Base-by-base conservation (phyloP, 352 stramenopile genomes). In the Phytopythium mirpurense region DNA sequence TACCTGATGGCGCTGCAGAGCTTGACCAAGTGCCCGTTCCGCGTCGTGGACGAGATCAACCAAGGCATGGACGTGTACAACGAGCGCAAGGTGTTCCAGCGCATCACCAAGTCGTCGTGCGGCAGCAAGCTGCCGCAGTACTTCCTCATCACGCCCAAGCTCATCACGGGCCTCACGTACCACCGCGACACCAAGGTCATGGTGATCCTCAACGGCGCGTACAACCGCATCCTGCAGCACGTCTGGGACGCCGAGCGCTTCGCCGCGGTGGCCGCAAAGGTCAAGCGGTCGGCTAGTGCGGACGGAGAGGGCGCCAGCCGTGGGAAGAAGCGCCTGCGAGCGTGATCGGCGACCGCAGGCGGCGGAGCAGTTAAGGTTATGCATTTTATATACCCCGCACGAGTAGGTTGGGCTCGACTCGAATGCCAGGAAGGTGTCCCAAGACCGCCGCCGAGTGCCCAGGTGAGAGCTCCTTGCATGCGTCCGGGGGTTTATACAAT, bases 51-150 rank as follows among this genome's bases (percentile, higher is more conserved):
- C 59, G 85, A 95, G 54, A 94, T 95, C 49, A 95, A 95, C 58
- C 85, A 95, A 55, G 85, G 86, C 49, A 95, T 95, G 86, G 86
- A 95, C 45, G 79, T 91, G 29, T 90, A 93, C 68, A 95, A 95
- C 51, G 86, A 95, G 54, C 79, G 86, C 46, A 94, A 94, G 57
- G 83, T 95, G 24, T 95, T 95, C 65, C 73, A 90, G 34, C 83
- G 83, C 5, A 93, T 95, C 55, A 94, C 82, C 19, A 88, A 89
- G 59, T 91, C 83, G 32, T 89, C 86, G 5, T 95, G 86, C 38
- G 86, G 86, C n/a, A 81, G 66, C 56, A 90, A 91, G 49, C 36
- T 94, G 40, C 83, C 86, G 16, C 86, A 95, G 59, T 95, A 95
- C 48, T 95, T 95, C 65, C 64, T 95, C 41, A 93, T 95, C 57